Percentiles rank a stretch among this genome's conserved stretches.
Conservation (phyloP, 495 filamentous ascomycete species). For the Aspergillus heteromorphus region DNA sequence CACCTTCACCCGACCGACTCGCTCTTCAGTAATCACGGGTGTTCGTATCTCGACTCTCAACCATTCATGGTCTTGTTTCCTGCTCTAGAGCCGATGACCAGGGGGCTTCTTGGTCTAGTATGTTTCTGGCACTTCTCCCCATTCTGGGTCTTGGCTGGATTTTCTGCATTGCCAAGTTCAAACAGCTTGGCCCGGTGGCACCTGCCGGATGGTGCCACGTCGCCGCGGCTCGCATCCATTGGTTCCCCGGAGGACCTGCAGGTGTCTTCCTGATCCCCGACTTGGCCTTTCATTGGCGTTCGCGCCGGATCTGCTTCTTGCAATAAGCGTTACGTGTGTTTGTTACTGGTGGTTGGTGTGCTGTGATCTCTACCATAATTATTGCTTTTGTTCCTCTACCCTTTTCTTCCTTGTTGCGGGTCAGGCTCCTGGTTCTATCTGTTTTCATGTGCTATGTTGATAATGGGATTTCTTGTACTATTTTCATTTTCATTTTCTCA, state of each 20-base stretch:
- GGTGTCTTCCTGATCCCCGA: not conserved
- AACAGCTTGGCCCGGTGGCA: not conserved
- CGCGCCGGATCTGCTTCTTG: constrained; percentile 1
- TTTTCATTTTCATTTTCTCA: constrained; percentile 1
- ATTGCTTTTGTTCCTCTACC: constrained; percentile 3
- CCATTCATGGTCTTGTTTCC: not conserved
- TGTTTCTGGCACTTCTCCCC: not conserved
- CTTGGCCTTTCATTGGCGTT: not conserved
- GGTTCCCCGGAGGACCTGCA: not conserved
- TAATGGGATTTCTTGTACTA: constrained; percentile 23
- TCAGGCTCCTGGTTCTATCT: constrained; percentile 5
- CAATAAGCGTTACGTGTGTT: constrained; percentile 2
- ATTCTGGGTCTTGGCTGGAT: not conserved
- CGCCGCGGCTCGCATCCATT: not conserved
- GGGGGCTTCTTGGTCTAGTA: not conserved
- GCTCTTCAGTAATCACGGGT: not conserved
- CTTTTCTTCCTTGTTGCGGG: constrained; percentile 17
- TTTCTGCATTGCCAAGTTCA: not conserved
- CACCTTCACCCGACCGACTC: not conserved
- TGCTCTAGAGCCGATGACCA: not conserved
- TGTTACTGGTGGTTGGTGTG: not conserved
- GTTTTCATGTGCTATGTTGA: constrained; percentile 24
- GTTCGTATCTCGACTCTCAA: not conserved
- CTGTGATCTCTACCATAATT: not conserved
- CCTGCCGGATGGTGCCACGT: not conserved